A percentile compares a stretch with the other conserved stretches of the same genome.
phyloP scores from a whole-genome alignment of 331 rosid species.

The Rhamnella rubrinervis region DNA sequence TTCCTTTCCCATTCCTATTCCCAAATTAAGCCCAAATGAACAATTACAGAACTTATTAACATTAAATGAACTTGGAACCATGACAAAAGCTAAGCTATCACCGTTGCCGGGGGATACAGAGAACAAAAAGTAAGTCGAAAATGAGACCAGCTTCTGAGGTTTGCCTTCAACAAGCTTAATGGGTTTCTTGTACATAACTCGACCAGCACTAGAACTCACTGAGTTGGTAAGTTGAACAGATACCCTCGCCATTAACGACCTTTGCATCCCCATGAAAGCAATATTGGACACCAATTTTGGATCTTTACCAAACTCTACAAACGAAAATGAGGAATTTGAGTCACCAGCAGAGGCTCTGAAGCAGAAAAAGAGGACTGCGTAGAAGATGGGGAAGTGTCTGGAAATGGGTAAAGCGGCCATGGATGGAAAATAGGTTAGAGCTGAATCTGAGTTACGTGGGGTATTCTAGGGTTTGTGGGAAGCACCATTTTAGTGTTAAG shows the following conservation, averaged over 20 bases:
- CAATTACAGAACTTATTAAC: conserved; percentile 43
- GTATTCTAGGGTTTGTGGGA: conserved; percentile 29
- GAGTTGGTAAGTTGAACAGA: conserved; percentile 49
- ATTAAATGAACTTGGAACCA: conserved; percentile 60
- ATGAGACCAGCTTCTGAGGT: conserved; percentile 54
- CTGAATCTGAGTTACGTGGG: conserved; percentile 34
- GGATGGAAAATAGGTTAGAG: conserved; percentile 50
- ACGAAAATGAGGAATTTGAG: conserved; percentile 55
- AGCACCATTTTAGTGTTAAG: conserved; percentile 40
- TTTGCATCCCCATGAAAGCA: conserved; percentile 62
- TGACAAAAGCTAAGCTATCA: conserved; percentile 66
- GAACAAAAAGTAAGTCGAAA: conserved; percentile 69
- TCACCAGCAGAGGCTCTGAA: conserved; percentile 40
- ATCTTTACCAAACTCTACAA: conserved; percentile 58
- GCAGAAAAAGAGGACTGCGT: conserved; percentile 47
- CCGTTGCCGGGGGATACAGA: conserved; percentile 48
- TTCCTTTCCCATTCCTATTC: conserved; percentile 32
- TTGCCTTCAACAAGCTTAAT: conserved; percentile 61
- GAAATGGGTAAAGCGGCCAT: conserved; percentile 57
- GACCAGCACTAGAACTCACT: conserved; percentile 47
- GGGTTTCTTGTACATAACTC: conserved; percentile 60
- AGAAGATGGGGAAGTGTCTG: conserved; percentile 27
- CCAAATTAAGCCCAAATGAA: conserved; percentile 43
- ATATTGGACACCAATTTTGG: conserved; percentile 49
- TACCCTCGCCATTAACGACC: conserved; percentile 51